These are phyloP conservation scores for Trichophyton rubrum DNA, from an alignment of 2,329 filamentous ascomycete species.

Conservation along the genomic window DNA sequence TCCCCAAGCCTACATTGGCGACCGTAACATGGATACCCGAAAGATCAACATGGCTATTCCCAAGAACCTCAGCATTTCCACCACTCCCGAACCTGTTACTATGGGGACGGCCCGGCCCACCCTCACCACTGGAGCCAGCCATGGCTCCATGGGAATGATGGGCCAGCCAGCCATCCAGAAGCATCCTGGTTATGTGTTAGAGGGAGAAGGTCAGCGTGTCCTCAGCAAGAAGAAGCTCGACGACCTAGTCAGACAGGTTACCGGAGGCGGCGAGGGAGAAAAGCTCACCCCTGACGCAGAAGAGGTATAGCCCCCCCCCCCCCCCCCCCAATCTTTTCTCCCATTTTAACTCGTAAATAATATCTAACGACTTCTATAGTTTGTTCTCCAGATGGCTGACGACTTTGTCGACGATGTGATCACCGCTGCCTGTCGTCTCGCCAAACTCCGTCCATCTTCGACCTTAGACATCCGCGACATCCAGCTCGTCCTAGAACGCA, in stretches of 20 bases:
- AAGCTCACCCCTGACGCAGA: slow-evolving; percentile 83
- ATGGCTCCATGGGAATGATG: slow-evolving; percentile 68
- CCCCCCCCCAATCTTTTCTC: slow-evolving; percentile 5
- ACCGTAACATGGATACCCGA: slow-evolving; percentile 27
- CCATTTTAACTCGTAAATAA: too few relatives aligned
- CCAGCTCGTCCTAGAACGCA: slow-evolving; percentile 69
- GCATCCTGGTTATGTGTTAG: slow-evolving; percentile 70
- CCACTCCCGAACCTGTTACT: slow-evolving; percentile 56
- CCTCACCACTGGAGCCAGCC: slow-evolving; percentile 61
- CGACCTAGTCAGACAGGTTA: slow-evolving; percentile 86
- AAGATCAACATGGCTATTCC: slow-evolving; percentile 66
- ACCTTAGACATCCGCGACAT: slow-evolving; percentile 81
- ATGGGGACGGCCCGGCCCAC: slow-evolving; percentile 69
- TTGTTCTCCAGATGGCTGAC: slow-evolving; percentile 77
- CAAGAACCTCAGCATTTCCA: slow-evolving; percentile 60
- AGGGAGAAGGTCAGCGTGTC: slow-evolving; percentile 82
- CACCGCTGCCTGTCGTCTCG: slow-evolving; percentile 73
- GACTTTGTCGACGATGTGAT: slow-evolving; percentile 91
- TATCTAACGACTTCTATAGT: slow-evolving; percentile 39
- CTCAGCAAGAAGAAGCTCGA: slow-evolving; percentile 97
- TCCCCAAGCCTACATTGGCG: slow-evolving; percentile 28
- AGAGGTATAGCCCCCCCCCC: slow-evolving; percentile 51
- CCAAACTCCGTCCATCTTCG: slow-evolving; percentile 83
- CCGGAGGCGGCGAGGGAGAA: slow-evolving; percentile 64
- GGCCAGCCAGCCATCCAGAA: slow-evolving; percentile 74